These are phyloP conservation scores for Nannochloris sp. DNA, from an alignment of 139 green algal species.

Conservation along the genomic window DNA sequence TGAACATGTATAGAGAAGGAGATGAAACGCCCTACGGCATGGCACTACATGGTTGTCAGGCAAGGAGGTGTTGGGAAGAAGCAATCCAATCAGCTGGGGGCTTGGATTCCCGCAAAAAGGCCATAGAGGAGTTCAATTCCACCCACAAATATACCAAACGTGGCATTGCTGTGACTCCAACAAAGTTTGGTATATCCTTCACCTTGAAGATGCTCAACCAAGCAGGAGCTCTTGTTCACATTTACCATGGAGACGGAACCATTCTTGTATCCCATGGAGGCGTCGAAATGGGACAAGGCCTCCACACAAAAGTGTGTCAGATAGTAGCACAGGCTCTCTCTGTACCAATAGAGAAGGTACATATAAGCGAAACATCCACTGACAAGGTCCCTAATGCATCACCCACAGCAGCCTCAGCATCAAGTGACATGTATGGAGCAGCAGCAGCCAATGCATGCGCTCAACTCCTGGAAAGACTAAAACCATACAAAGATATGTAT, in stretches of 20 bases:
- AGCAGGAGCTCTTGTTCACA: conserved; percentile 85
- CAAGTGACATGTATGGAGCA: conserved; percentile 85
- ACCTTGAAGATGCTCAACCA: conserved; percentile 54
- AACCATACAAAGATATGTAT: conserved; percentile 32
- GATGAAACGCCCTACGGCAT: conserved; percentile 78
- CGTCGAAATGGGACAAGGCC: conserved; percentile 97
- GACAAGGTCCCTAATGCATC: conserved; percentile 96
- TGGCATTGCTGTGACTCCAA: conserved; percentile 75
- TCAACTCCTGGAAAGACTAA: conserved; percentile 72
- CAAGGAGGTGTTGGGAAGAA: conserved; percentile 18
- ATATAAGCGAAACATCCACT: conserved; percentile 87
- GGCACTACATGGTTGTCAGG: conserved; percentile 45
- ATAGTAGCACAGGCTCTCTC: conserved; percentile 70
- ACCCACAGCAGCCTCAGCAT: conserved; percentile 83
- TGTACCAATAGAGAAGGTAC: conserved; percentile 67
- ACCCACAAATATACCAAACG: conserved; percentile 69
- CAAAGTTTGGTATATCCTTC: conserved; percentile 98
- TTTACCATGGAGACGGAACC: conserved; percentile 83
- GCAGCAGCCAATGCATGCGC: conserved; percentile 83
- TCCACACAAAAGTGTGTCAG: conserved; percentile 96
- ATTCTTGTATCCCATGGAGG: conserved; percentile 91
- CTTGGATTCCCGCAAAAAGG: conserved; percentile 18
- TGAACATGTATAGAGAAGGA: conserved; percentile 76
- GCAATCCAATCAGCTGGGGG: conserved; percentile 28
- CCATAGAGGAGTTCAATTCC: conserved; percentile 56